phyloP scores from a whole-genome alignment of 768 basidiomycete species.

The Russula virescens region DNA sequence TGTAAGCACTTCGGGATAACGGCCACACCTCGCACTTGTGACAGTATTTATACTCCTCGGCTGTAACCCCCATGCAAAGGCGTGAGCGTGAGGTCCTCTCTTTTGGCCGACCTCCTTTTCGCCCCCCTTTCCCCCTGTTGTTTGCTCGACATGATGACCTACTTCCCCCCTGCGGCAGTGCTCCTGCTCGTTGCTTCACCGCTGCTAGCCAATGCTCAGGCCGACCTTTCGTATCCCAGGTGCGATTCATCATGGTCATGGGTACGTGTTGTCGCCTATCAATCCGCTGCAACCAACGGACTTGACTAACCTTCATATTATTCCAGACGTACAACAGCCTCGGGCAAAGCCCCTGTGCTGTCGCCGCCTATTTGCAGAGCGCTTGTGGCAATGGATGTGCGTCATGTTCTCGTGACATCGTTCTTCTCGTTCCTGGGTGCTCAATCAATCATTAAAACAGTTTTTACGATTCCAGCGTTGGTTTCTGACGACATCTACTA shows the following conservation, averaged over 20 bases:
- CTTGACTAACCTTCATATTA: no score
- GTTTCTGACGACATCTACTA: background rate
- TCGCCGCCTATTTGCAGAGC: constrained; percentile 5
- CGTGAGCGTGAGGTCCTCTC: no score
- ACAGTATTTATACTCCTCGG: no score
- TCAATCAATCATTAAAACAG: background rate
- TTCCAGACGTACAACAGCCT: constrained; percentile 13
- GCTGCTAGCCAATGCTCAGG: background rate
- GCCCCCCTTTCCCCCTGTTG: background rate
- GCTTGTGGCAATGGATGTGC: constrained; percentile 11
- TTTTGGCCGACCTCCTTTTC: background rate
- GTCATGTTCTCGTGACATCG: background rate
- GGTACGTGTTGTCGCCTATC: background rate
- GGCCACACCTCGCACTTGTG: no score
- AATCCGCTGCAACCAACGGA: background rate
- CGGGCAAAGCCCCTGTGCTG: constrained; percentile 2
- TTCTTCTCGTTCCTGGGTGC: background rate
- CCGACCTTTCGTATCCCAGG: background rate
- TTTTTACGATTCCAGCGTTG: background rate
- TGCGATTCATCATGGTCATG: constrained; percentile 2
- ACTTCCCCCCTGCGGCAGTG: background rate
- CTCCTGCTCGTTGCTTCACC: background rate
- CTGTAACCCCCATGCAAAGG: no score
- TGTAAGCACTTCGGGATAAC: no score
- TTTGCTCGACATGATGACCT: background rate